Percentiles rank a stretch among this genome's conserved stretches.
Evolutionary conservation across 176 grass and related monocot species (phyloP).

Genomic region (Hyparrhenia diplandra): DNA sequence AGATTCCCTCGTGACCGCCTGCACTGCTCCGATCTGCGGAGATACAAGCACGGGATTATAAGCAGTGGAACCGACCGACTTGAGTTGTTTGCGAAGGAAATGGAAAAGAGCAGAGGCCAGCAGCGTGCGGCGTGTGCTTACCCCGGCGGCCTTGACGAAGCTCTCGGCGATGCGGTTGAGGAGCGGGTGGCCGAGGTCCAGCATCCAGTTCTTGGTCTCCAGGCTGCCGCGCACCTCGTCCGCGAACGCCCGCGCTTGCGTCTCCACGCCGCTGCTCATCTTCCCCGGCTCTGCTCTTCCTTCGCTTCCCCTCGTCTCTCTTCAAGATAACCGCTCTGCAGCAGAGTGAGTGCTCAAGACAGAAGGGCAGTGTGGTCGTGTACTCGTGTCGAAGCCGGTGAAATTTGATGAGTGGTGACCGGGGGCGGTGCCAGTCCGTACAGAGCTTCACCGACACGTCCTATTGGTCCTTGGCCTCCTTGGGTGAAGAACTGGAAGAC

Average conservation of each 20-base stretch:
- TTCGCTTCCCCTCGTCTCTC: background rate
- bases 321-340: background rate
- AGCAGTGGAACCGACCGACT: background rate
- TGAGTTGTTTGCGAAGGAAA: background rate
- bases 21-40: slow-evolving; percentile 67
- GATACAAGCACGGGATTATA: background rate
- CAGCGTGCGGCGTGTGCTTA: slow-evolving; percentile 8
- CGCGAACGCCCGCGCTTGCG: slow-evolving; percentile 44
- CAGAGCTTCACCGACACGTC: too few relatives aligned
- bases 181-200: slow-evolving; percentile 82
- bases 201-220: slow-evolving; percentile 52
- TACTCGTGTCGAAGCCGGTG: background rate
- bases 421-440: background rate
- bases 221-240: slow-evolving; percentile 57
- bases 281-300: background rate
- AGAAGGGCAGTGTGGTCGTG: background rate
- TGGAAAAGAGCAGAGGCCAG: too few relatives aligned
- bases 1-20: slow-evolving; percentile 64
- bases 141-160: slow-evolving; percentile 86
- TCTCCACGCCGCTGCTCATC: slow-evolving; percentile 37
- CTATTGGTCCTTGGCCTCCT: slow-evolving; percentile 1
- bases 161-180: slow-evolving; percentile 80
- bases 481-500: background rate
- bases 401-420: background rate
- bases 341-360: background rate